Evolutionary conservation across 1,284 basidiomycete species (phyloP), one percentile per base, ranked within the genome.

Genomic region (Malassezia dermatis): DNA sequence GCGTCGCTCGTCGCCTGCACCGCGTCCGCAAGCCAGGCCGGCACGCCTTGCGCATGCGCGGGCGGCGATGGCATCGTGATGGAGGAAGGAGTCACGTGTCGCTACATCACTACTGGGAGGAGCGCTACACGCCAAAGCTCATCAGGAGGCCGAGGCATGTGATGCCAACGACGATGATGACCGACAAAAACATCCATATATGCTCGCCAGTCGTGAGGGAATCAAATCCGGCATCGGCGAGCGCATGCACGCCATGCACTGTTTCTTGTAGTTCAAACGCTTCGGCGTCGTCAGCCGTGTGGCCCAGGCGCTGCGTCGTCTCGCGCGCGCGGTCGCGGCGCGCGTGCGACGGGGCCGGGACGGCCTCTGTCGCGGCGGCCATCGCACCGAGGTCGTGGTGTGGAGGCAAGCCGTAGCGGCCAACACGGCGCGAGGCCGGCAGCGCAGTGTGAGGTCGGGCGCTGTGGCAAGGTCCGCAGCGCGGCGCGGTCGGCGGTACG

Each of bases 161-260:
- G 10, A 45, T 17, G n/a, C 19, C 6, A 13, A 52, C 24, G 2
- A 48, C 30, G n/a, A 44, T 10, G n/a, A 21, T n/a, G 8, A 43
- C 6, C 4, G 47, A 37, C 6, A 39, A 19, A 24, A 35, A 2
- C 45, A 52, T 57, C 55, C 55, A 57, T 6, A n/a, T 12, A 24
- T 48, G 28, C 39, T 57, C 55, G 17, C 44, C 40, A 8, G 17
- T 1, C 11, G 55, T 57, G 7, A 57, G 41, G 15, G 49, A 19
- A 26, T 57, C 55, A 17, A 57, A 57, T 0, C 49, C 44, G 6
- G 55, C 17, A 17, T 19, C n/a, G 37, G 39, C 24, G 7, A 21
- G 27, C 2, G 37, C 21, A 28, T 6, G 21, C 8, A 17, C 24
- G 10, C 21, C 31, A 24, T 13, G 32, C n/a, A 26, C 34, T 2